phyloP scores from a whole-genome alignment of 75 land plant genomes.

The Selaginella moellendorffii region DNA sequence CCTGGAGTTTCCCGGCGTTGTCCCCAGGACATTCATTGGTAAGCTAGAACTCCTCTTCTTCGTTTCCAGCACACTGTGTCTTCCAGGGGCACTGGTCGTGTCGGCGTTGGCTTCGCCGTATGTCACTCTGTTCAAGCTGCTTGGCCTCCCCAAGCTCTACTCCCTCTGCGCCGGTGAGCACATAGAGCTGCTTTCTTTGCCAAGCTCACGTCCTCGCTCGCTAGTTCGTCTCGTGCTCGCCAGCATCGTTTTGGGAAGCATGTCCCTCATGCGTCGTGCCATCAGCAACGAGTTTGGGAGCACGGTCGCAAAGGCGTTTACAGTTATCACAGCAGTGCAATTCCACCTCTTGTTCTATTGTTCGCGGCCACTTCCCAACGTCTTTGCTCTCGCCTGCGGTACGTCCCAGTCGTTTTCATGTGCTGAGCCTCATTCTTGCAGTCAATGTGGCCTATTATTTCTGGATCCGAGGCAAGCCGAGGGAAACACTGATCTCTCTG shows the following conservation, averaged over 20 bases:
- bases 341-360: conserved; percentile 84
- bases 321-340: conserved; percentile 49
- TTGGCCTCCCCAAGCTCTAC: background rate
- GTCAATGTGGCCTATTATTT: conserved; percentile 68
- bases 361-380: conserved; percentile 88
- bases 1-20: conserved; percentile 94
- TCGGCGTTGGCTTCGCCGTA: conserved; percentile 52
- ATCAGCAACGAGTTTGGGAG: conserved; percentile 45
- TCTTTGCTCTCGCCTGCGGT: conserved; percentile 80
- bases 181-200: too few relatives aligned
- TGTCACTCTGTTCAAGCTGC: conserved; percentile 8
- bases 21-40: conserved; percentile 94
- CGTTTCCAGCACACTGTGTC: background rate
- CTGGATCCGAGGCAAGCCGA: conserved; percentile 46
- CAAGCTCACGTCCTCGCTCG: background rate
- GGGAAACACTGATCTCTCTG: conserved; percentile 44
- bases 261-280: background rate
- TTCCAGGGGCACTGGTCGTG: conserved; percentile 29
- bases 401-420: conserved; percentile 8
- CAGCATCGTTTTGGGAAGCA: background rate
- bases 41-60: background rate
- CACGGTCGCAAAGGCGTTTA: conserved; percentile 62
- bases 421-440: conserved; percentile 15
- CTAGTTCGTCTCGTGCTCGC: background rate
- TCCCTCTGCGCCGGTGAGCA: background rate